Percentiles rank a stretch among this genome's conserved stretches.
Conservation (phyloP, 768 basidiomycete species). For the Sistotremastrum niveocremeum region DNA sequence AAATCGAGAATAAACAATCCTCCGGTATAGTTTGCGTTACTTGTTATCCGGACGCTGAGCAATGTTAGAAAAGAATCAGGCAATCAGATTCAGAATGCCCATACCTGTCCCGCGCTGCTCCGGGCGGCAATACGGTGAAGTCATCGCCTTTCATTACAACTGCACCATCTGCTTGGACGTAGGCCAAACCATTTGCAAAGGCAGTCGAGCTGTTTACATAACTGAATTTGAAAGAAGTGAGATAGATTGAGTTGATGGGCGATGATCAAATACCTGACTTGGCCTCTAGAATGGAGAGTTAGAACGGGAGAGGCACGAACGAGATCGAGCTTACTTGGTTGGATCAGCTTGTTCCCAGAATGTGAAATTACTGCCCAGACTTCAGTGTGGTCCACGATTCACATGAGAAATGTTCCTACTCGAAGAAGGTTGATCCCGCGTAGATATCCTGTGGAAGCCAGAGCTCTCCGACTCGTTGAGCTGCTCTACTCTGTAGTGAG, state of each 20-base stretch:
- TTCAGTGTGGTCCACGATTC: background rate
- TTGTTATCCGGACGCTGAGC: constrained; percentile 64
- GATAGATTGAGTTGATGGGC: constrained; percentile 51
- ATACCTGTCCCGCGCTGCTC: constrained; percentile 50
- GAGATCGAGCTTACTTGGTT: constrained; percentile 37
- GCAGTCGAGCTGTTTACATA: constrained; percentile 48
- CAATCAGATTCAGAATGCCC: background rate
- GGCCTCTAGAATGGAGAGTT: constrained; percentile 7
- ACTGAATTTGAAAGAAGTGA: constrained; percentile 20
- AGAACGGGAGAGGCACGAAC: constrained; percentile 5
- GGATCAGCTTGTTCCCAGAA: constrained; percentile 55
- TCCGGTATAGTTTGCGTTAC: constrained; percentile 46
- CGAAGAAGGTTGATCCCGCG: constrained; percentile 52
- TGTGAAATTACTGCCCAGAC: constrained; percentile 30
- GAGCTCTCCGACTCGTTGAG: constrained; percentile 11
- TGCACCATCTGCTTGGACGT: constrained; percentile 38
- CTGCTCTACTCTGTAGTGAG: too few species aligned
- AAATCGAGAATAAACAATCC: constrained; percentile 80
- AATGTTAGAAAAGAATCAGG: constrained; percentile 4
- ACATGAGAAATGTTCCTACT: constrained; percentile 29
- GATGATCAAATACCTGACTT: constrained; percentile 24
- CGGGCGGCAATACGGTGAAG: constrained; percentile 37
- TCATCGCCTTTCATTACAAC: constrained; percentile 73
- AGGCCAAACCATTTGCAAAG: constrained; percentile 39
- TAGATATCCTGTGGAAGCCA: constrained; percentile 62